phyloP scores from a whole-genome alignment of 495 filamentous ascomycete species.

The Neurospora africana region DNA sequence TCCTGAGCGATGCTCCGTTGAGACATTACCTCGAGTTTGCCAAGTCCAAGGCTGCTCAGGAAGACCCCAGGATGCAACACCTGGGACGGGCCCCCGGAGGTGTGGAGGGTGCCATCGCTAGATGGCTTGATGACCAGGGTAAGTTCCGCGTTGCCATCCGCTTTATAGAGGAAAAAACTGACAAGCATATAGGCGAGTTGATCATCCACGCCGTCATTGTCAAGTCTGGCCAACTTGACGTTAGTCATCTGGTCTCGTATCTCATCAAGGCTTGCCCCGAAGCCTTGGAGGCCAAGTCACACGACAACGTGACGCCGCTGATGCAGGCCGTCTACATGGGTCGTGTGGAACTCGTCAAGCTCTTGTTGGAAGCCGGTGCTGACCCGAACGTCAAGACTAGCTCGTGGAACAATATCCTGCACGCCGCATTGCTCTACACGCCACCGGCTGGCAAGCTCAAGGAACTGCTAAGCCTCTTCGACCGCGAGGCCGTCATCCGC shows the following conservation, averaged over 20 bases:
- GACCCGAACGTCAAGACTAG: slow-evolving; percentile 48
- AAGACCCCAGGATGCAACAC: slow-evolving; percentile 46
- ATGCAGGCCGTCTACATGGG: slow-evolving; percentile 44
- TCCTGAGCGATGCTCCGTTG: slow-evolving; percentile 52
- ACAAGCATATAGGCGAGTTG: slow-evolving; percentile 40
- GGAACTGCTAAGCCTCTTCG: slow-evolving; percentile 42
- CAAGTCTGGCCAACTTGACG: slow-evolving; percentile 23
- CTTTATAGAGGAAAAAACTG: slow-evolving; percentile 9
- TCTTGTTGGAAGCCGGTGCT: slow-evolving; percentile 53
- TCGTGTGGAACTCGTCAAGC: slow-evolving; percentile 41
- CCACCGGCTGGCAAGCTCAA: slow-evolving; percentile 23
- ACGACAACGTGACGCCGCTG: slow-evolving; percentile 49
- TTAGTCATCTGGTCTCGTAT: slow-evolving; percentile 48
- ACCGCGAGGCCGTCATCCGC: slow-evolving; percentile 29
- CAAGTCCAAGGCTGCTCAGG: slow-evolving; percentile 37
- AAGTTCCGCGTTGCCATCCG: slow-evolving; percentile 13
- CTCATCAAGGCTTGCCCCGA: slow-evolving; percentile 46
- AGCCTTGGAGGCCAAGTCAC: slow-evolving; percentile 46
- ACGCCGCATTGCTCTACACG: slow-evolving; percentile 35
- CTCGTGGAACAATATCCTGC: slow-evolving; percentile 48
- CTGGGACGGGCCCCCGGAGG: slow-evolving; percentile 43
- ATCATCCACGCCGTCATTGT: slow-evolving; percentile 57
- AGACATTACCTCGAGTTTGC: slow-evolving; percentile 54
- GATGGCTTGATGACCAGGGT: slow-evolving; percentile 50
- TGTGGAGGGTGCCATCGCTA: slow-evolving; percentile 46